A percentile compares a stretch with the other conserved stretches of the same genome.
Evolutionary conservation across 768 basidiomycete species (phyloP).

Genomic region (Trametopsis cervina): DNA sequence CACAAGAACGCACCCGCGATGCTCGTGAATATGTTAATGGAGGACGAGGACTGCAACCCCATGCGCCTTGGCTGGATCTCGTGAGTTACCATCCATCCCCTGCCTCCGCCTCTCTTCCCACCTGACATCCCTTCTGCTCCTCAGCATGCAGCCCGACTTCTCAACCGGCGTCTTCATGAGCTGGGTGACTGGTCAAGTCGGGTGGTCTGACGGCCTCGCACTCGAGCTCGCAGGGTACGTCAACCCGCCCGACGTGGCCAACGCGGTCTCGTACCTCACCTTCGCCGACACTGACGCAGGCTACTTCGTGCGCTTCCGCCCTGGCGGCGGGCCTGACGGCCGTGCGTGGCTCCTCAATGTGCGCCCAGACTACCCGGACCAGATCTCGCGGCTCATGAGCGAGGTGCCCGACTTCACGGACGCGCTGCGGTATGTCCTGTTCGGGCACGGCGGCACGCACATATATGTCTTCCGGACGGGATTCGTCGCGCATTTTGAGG

Average conservation of each 20-base stretch:
- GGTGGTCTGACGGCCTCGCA: background rate
- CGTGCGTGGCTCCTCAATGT: slow-evolving; percentile 1
- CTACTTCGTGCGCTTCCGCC: background rate
- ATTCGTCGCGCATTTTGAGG: background rate
- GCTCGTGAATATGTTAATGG: background rate
- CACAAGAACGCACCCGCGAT: background rate
- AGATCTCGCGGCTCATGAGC: background rate
- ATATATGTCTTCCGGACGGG: slow-evolving; percentile 2
- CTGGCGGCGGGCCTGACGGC: background rate
- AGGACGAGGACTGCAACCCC: slow-evolving; percentile 1
- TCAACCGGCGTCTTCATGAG: background rate
- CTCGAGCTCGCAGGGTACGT: background rate
- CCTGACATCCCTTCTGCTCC: background rate
- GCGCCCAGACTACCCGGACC: background rate
- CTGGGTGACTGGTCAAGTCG: background rate
- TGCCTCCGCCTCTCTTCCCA: background rate
- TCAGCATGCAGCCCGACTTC: slow-evolving; percentile 1
- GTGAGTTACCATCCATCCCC: background rate
- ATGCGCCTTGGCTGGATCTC: slow-evolving; percentile 1
- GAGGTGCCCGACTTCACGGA: background rate
- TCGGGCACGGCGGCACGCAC: slow-evolving; percentile 5
- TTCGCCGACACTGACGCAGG: background rate
- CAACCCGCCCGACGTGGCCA: background rate
- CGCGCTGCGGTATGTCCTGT: background rate
- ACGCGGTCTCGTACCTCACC: slow-evolving; percentile 1